These are phyloP conservation scores for Wickerhamiella dianesei DNA, from an alignment of 805 yeast genomes.

Conservation along the genomic window DNA sequence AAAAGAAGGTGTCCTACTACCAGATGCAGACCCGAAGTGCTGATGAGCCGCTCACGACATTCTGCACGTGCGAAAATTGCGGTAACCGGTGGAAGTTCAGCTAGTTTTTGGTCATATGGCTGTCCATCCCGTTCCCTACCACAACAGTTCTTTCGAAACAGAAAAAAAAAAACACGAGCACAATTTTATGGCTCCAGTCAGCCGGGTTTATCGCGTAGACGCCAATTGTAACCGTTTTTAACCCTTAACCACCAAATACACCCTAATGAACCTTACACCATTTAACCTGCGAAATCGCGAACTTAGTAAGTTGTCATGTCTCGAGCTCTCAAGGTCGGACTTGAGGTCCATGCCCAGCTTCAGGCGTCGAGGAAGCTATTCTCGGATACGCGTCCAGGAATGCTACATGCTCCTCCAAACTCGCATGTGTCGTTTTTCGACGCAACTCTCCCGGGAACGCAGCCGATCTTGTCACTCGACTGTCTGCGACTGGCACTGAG, in stretches of 20 bases:
- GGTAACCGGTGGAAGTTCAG: slow-evolving; percentile 98
- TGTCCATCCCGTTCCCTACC: background rate
- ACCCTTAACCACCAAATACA: no score
- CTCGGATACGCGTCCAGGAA: slow-evolving; percentile 31
- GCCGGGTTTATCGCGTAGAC: no score
- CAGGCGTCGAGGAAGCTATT: slow-evolving; percentile 64
- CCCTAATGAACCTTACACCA: no score
- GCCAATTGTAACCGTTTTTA: no score
- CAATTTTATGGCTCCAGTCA: no score
- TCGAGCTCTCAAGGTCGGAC: slow-evolving; percentile 54
- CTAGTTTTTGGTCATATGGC: slow-evolving; percentile 21
- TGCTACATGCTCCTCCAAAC: slow-evolving; percentile 44
- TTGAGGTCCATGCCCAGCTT: slow-evolving; percentile 88
- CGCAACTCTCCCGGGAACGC: slow-evolving; percentile 83
- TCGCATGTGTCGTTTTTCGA: slow-evolving; percentile 64
- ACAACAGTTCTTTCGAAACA: background rate
- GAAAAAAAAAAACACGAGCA: background rate
- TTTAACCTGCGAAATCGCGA: background rate
- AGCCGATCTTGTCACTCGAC: slow-evolving; percentile 65
- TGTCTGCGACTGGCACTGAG: slow-evolving; percentile 57
- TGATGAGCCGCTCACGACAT: slow-evolving; percentile 96
- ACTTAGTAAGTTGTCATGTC: background rate
- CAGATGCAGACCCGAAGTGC: slow-evolving; percentile 98
- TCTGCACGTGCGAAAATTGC: slow-evolving; percentile 94
- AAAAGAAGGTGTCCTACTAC: slow-evolving; percentile 90